These are phyloP conservation scores for Coniferiporia weirii DNA, from an alignment of 1,284 basidiomycete species.

Conservation along the genomic window DNA sequence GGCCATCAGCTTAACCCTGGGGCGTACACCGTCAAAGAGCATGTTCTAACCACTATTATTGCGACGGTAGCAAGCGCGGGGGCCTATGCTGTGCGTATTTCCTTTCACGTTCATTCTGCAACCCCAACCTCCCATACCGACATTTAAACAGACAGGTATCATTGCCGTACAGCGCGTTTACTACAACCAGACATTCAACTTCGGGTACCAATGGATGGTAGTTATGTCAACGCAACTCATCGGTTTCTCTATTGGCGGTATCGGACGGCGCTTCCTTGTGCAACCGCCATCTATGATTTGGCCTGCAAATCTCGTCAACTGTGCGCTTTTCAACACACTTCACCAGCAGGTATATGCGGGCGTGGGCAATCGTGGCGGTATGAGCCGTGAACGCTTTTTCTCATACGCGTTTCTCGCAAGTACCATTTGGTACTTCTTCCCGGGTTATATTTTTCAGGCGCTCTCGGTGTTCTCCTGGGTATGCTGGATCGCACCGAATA, in stretches of 20 bases:
- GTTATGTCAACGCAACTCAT: slow-evolving; percentile 35
- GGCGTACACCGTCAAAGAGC: slow-evolving; percentile 38
- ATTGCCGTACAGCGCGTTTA: slow-evolving; percentile 35
- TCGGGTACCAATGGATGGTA: slow-evolving; percentile 21
- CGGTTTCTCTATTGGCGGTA: slow-evolving; percentile 35
- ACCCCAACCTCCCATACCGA: neutral
- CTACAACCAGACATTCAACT: slow-evolving; percentile 25
- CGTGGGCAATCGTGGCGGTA: slow-evolving; percentile 33
- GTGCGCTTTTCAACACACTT: slow-evolving; percentile 52
- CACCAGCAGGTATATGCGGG: slow-evolving; percentile 51
- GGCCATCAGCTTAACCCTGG: slow-evolving; percentile 44
- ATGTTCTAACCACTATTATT: slow-evolving; percentile 34
- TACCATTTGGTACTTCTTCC: slow-evolving; percentile 46
- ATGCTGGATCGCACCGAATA: slow-evolving; percentile 78
- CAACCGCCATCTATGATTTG: slow-evolving; percentile 39
- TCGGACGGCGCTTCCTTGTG: slow-evolving; percentile 34
- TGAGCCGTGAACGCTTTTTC: slow-evolving; percentile 51
- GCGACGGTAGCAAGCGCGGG: slow-evolving; percentile 6
- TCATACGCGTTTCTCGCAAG: slow-evolving; percentile 30
- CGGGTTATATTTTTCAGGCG: slow-evolving; percentile 42
- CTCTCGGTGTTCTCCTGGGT: slow-evolving; percentile 61
- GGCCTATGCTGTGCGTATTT: slow-evolving; percentile 31
- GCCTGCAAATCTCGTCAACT: slow-evolving; percentile 47
- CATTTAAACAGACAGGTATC: slow-evolving; percentile 31
- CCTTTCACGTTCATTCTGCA: neutral